phyloP scores from a whole-genome alignment of 164 flowering plant genomes.

The Annona cherimola region DNA sequence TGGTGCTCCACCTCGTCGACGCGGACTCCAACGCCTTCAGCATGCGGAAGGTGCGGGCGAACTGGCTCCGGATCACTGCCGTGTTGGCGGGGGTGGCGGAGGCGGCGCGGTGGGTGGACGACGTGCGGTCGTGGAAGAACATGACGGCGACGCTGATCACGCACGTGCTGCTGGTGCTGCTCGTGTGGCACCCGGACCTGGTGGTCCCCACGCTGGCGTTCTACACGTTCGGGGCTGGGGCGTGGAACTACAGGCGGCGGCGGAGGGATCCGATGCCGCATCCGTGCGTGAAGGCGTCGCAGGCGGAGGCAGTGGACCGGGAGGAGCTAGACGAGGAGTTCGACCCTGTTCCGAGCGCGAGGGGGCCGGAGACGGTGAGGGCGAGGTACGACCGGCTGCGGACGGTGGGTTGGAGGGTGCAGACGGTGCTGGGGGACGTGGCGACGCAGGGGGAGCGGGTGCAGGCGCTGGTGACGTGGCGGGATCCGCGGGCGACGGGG shows the following conservation, averaged over 20 bases:
- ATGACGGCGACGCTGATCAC: conserved; percentile 67
- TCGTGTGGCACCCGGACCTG: conserved; percentile 85
- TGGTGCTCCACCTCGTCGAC: conserved; percentile 70
- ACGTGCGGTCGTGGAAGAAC: conserved; percentile 76
- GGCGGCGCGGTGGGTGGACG: conserved; percentile 57
- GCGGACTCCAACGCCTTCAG: conserved; percentile 61
- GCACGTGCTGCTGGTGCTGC: conserved; percentile 64
- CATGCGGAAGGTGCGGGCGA: conserved; percentile 77
- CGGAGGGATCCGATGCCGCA: conserved; percentile 39
- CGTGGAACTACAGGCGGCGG: conserved; percentile 66
- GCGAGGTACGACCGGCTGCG: conserved; percentile 70
- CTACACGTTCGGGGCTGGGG: conserved; percentile 62
- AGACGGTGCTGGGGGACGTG: conserved; percentile 61
- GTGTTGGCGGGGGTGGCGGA: conserved; percentile 45
- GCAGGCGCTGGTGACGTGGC: conserved; percentile 84
- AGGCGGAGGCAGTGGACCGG: conserved; percentile 44
- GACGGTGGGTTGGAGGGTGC: conserved; percentile 59
- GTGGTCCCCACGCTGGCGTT: conserved; percentile 61
- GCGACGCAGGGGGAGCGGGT: conserved; percentile 81
- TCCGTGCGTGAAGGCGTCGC: conserved; percentile 36
- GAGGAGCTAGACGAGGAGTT: conserved; percentile 94
- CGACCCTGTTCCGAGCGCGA: conserved; percentile 52
- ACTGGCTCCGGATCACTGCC: conserved; percentile 63
- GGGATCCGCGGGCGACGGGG: conserved; percentile 85
- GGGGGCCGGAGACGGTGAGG: conserved; percentile 42